Evolutionary conservation across 805 yeast genomes (phyloP), one percentile per base, ranked within the genome.

Genomic region (Teunomyces stri): DNA sequence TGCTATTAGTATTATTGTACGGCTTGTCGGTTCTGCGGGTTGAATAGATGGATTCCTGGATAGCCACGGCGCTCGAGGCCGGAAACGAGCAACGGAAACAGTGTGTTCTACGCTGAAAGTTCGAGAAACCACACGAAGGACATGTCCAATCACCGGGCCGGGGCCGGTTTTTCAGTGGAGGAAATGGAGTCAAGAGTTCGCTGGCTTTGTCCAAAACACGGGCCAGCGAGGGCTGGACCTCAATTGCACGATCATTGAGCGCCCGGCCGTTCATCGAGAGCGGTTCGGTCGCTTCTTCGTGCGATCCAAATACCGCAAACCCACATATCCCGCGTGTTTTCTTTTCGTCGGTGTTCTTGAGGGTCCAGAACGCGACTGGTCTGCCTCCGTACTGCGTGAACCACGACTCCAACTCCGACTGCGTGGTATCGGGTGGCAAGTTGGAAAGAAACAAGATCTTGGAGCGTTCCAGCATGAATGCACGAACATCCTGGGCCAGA

Each of bases 91-190:
- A 91, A 52, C 97, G 76, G 74, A 91, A 89, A 66, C 97, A 91
- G 2, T 95, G 95, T 2, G 95, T 87, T 66, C 97, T 79, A 59
- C 97, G 80, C 68, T 91, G 97, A 69, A 91, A 91, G 66, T 91
- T 91, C 20, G 96, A 87, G 60, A 91, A 91, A 0, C 97, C 96
- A 74, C 97, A 91, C 5, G 91, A 84, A 21, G 96, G 96, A 66
- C 97, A 91, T n/a, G 87, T 88, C 97, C 97, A 91, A 64, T 91
- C 97, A 16, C 97, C 97, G 0, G 97, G 97, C 60, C 97, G 76
- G 18, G 96, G 96, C 57, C 94, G 77, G 66, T 91, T 90, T 51
- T 80, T 80, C 55, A 89, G 86, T 27, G 85, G 82, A 12, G 97
- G 96, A 68, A 91, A 91, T 3, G 95, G 89, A 0, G 88, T 78